phyloP scores from a whole-genome alignment of 2,329 filamentous ascomycete species.

The Ilyonectria robusta region DNA sequence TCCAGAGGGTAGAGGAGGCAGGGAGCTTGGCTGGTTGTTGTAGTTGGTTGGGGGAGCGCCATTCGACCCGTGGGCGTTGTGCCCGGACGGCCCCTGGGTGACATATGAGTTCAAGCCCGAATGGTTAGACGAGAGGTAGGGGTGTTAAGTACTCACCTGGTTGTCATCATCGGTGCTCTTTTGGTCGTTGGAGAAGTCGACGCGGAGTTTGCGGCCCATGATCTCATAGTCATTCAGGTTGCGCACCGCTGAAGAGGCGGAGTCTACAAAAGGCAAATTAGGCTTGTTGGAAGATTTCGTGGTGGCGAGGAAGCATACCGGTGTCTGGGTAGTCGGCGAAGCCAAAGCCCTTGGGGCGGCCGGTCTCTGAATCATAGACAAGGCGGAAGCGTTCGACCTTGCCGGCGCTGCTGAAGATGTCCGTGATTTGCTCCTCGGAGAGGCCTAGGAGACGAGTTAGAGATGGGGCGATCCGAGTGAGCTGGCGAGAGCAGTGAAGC shows the following conservation, averaged over 20 bases:
- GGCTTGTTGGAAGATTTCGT: constrained; percentile 1
- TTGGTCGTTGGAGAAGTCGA: constrained; percentile 96
- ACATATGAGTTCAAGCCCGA: constrained; percentile 1
- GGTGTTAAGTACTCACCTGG: constrained; percentile 23
- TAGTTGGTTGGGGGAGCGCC: constrained; percentile 52
- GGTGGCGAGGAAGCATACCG: constrained; percentile 64
- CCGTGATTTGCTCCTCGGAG: constrained; percentile 95
- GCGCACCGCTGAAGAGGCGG: constrained; percentile 92
- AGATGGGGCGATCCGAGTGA: constrained; percentile 5
- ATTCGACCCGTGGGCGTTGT: constrained; percentile 51
- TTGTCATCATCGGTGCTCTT: constrained; percentile 74
- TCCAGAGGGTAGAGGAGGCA: constrained; percentile 88
- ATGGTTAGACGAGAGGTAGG: not conserved
- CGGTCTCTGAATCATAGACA: constrained; percentile 96
- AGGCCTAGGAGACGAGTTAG: constrained; percentile 73
- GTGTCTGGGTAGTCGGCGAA: constrained; percentile 96
- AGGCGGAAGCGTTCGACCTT: constrained; percentile 93
- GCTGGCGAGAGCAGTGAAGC: not conserved
- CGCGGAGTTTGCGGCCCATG: constrained; percentile 92
- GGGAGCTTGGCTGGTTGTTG: constrained; percentile 60
- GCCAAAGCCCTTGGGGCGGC: constrained; percentile 94
- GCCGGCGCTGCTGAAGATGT: constrained; percentile 92
- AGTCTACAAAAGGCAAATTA: constrained; percentile 61
- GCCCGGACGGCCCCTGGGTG: constrained; percentile 37
- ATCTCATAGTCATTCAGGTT: constrained; percentile 97